Conservation (phyloP, 345 rosid genomes). For the Fremontodendron californicum region DNA sequence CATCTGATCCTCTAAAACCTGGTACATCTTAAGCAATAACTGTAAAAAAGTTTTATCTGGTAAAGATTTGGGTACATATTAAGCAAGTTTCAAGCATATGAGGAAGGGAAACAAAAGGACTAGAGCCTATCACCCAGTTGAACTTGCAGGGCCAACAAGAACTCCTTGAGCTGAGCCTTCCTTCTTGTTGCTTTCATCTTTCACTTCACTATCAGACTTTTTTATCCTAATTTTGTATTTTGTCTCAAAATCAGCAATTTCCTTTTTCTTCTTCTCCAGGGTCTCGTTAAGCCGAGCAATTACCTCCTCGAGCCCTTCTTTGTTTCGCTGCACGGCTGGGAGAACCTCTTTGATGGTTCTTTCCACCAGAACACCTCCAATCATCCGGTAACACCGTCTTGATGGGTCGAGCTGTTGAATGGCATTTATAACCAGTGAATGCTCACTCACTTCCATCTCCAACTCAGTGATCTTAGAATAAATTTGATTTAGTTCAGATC, state of each 20-base stretch:
- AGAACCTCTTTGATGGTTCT: constrained; percentile 89
- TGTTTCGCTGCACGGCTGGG: constrained; percentile 92
- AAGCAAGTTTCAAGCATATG: not conserved
- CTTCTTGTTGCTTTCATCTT: constrained; percentile 51
- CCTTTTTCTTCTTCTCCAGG: constrained; percentile 77
- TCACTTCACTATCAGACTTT: constrained; percentile 46
- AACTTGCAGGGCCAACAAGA: constrained; percentile 85
- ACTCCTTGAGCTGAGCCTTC: constrained; percentile 96
- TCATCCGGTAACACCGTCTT: constrained; percentile 84
- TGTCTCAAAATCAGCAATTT: constrained; percentile 69
- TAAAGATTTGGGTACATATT: not conserved
- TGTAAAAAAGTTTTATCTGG: not conserved
- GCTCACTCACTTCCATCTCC: constrained; percentile 95
- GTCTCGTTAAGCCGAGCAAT: constrained; percentile 77
- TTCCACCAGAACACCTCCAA: constrained; percentile 91
- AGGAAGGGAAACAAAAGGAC: not conserved
- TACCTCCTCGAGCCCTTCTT: constrained; percentile 91
- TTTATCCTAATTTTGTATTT: constrained; percentile 83
- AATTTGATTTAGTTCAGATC: constrained; percentile 82
- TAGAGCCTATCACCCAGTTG: constrained; percentile 29
- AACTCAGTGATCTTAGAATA: constrained; percentile 88
- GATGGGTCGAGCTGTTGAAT: constrained; percentile 83
- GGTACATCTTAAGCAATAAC: not conserved
- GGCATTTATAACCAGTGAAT: constrained; percentile 76
- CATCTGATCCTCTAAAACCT: not conserved